Percentiles rank a stretch among this genome's conserved stretches.
Conservation (phyloP, 768 basidiomycete genomes). For the Neoboletus magnificus region DNA sequence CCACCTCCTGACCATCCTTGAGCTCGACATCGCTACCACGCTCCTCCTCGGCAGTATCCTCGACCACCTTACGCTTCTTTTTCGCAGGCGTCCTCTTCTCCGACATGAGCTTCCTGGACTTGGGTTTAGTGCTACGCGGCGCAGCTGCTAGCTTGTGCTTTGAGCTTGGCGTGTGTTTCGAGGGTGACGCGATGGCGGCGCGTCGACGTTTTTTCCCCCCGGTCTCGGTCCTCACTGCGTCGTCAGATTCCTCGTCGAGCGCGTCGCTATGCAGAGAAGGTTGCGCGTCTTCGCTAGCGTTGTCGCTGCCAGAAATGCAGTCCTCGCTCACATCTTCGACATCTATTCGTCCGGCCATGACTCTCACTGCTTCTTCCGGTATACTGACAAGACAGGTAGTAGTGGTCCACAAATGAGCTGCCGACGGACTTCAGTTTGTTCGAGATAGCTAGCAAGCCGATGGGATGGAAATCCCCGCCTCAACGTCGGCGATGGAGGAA, state of each 20-base stretch:
- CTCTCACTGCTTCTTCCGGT: too few species aligned
- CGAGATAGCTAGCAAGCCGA: too few species aligned
- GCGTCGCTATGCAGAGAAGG: constrained; percentile 41
- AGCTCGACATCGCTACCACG: constrained; percentile 44
- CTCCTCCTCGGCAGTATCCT: constrained; percentile 18
- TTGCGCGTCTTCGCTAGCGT: constrained; percentile 13
- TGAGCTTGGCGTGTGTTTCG: constrained; percentile 27
- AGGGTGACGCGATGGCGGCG: constrained; percentile 16
- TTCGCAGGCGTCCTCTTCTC: constrained; percentile 12
- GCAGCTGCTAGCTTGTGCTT: background rate
- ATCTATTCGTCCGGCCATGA: too few species aligned
- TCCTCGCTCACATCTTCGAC: constrained; percentile 11
- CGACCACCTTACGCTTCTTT: constrained; percentile 25
- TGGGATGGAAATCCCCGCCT: too few species aligned
- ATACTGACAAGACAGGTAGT: too few species aligned
- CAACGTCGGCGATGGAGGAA: too few species aligned
- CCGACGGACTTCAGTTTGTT: too few species aligned
- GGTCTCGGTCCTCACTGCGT: background rate
- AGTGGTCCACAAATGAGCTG: too few species aligned
- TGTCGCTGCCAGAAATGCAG: constrained; percentile 8
- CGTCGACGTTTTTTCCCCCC: constrained; percentile 24
- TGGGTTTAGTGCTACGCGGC: background rate
- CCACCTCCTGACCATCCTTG: constrained; percentile 64
- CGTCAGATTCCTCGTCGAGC: constrained; percentile 40
- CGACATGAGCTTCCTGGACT: constrained; percentile 26